Conservation (phyloP, 2,329 filamentous ascomycete species). For the Scedosporium apiospermum region DNA sequence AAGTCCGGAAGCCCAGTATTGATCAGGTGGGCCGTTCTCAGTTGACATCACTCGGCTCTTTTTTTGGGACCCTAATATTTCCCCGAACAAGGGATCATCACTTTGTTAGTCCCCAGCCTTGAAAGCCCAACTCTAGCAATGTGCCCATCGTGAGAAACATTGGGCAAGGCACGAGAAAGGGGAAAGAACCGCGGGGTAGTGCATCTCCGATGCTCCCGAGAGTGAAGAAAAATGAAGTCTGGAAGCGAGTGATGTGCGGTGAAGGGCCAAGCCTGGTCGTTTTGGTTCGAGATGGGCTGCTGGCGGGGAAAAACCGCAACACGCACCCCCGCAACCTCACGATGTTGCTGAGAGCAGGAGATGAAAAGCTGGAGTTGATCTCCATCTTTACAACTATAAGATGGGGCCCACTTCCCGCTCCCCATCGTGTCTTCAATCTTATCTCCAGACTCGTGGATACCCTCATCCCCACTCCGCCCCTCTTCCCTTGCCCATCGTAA, state of each 20-base stretch:
- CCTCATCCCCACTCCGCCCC: background rate
- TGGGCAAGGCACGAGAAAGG: background rate
- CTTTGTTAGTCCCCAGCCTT: background rate
- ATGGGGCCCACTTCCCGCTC: background rate
- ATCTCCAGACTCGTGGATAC: background rate
- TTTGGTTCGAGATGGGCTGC: background rate
- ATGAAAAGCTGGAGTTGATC: too few species aligned
- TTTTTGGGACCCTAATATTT: too few species aligned
- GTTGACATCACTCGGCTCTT: too few species aligned
- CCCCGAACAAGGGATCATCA: too few species aligned
- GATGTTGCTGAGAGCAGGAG: background rate
- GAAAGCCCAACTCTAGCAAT: background rate
- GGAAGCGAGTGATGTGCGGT: background rate
- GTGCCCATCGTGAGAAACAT: background rate
- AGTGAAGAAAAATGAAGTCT: background rate
- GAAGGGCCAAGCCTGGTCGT: background rate
- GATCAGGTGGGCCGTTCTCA: background rate
- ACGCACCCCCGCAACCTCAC: background rate
- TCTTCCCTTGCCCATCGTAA: background rate
- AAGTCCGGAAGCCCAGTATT: background rate
- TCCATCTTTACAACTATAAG: background rate
- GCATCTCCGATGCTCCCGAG: background rate
- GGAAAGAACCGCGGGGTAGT: background rate
- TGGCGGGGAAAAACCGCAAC: background rate
- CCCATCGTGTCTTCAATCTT: background rate